Evolutionary conservation across 1,139 yeast species (phyloP), one percentile per base, ranked within the genome.

Genomic region (Candida dubliniensis): DNA sequence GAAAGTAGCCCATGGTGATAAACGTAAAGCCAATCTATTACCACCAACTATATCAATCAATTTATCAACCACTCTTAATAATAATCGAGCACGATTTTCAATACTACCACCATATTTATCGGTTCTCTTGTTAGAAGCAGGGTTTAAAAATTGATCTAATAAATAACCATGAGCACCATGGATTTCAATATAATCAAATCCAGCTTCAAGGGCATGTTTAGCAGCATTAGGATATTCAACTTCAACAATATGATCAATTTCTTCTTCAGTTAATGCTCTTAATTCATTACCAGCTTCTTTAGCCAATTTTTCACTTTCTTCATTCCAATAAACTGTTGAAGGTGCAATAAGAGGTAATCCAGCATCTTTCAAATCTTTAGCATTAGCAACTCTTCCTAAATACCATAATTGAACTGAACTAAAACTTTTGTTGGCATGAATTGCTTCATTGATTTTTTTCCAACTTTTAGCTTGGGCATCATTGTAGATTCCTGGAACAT

Each of bases 91-190:
- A 49, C 87, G 71, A 66, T 84, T 84, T 58, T 82, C 89, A 49
- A 83, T 68, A 42, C 79, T 68, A 2, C 88, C 56, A 25, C 55
- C 55, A 38, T 50, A 52, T 36, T 49, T 31, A 40, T 52, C 56
- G 13, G 47, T 39, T 60, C 90, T 74, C 48, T 71, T 56, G 64
- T 85, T 85, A 34, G 79, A 60, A 18, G 60, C 55, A 34, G 57
- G 45, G 33, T 63, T 59, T 41, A 83, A 59, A 58, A 84, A 84
- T 61, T 80, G 83, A 63, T 83, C 83, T 35, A 82, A 55, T 41
- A 84, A 64, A 61, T 81, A 84, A 10, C 90, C 90, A 61, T 84
- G 82, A 23, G 89, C 91, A 40, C 67, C 67, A 56, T 84, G 91
- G 43, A 85, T 57, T 62, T 85, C 88, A 31, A 85, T 72, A 52